Evolutionary conservation across 768 basidiomycete genomes (phyloP).

Genomic region (Boletus patriciae): DNA sequence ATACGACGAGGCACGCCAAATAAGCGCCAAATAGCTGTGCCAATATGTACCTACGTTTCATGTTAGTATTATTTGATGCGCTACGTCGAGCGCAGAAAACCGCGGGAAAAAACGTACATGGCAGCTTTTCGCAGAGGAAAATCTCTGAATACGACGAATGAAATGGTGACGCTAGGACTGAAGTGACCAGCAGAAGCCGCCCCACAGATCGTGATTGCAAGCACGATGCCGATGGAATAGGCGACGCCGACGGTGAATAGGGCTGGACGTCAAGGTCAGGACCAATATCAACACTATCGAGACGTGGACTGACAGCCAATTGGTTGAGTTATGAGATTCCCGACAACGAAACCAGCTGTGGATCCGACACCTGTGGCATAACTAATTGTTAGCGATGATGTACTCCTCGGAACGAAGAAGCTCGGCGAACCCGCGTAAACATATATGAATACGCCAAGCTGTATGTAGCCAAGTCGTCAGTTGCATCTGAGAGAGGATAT

Average conservation of each 20-base stretch:
- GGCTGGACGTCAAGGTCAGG: constrained; percentile 35
- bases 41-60: constrained; percentile 53
- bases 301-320: constrained; percentile 48
- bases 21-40: constrained; percentile 68
- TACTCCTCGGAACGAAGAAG: not conserved
- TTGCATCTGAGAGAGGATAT: not conserved
- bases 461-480: constrained; percentile 5
- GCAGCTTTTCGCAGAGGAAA: constrained; percentile 54
- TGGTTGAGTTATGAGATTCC: constrained; percentile 42
- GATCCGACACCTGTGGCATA: constrained; percentile 50
- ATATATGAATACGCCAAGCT: constrained; percentile 66
- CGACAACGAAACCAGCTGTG: constrained; percentile 49
- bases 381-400: not conserved
- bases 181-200: constrained; percentile 65
- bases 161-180: constrained; percentile 61
- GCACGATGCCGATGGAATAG: constrained; percentile 59
- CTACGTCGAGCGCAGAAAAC: not conserved
- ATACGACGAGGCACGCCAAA: constrained; percentile 58
- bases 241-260: constrained; percentile 56
- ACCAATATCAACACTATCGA: not conserved
- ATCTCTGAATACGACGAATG: constrained; percentile 50
- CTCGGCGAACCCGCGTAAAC: constrained; percentile 47
- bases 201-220: constrained; percentile 53
- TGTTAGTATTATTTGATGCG: constrained; percentile 11
- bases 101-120: constrained; percentile 39